These are phyloP conservation scores for Cercospora citrullina DNA, from an alignment of 2,329 filamentous ascomycete species.

Conservation along the genomic window DNA sequence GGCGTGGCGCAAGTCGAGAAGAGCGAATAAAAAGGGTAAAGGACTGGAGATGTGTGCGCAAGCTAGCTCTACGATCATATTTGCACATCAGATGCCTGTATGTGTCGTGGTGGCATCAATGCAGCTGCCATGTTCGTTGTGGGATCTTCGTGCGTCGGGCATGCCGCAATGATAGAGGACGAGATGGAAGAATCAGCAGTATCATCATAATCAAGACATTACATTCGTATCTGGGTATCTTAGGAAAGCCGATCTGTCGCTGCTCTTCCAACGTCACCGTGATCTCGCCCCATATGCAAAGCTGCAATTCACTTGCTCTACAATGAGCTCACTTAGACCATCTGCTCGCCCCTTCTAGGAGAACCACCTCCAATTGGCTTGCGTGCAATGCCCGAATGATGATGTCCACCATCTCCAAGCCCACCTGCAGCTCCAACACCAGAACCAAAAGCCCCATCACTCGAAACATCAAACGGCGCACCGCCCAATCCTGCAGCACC, in stretches of 20 bases:
- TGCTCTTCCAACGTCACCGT: background rate
- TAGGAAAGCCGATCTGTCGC: background rate
- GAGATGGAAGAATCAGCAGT: background rate
- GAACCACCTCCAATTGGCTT: slow-evolving; percentile 6
- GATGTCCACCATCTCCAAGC: background rate
- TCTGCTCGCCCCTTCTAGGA: slow-evolving; percentile 4
- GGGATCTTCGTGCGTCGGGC: background rate
- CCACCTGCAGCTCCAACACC: background rate
- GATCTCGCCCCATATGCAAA: background rate
- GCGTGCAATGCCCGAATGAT: background rate
- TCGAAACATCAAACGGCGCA: slow-evolving; percentile 10
- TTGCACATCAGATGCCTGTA: no score
- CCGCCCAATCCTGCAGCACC: background rate
- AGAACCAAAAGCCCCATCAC: background rate
- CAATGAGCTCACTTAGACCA: background rate
- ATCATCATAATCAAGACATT: background rate
- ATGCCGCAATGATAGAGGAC: background rate
- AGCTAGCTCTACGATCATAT: background rate
- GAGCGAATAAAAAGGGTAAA: background rate
- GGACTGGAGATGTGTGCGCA: background rate
- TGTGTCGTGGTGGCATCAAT: background rate
- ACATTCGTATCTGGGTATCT: background rate
- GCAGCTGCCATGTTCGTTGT: background rate
- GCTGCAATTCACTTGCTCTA: background rate
- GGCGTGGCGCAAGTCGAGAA: background rate